These are phyloP conservation scores for Excoecaria agallocha DNA, from an alignment of 345 rosid species.

Conservation along the genomic window DNA sequence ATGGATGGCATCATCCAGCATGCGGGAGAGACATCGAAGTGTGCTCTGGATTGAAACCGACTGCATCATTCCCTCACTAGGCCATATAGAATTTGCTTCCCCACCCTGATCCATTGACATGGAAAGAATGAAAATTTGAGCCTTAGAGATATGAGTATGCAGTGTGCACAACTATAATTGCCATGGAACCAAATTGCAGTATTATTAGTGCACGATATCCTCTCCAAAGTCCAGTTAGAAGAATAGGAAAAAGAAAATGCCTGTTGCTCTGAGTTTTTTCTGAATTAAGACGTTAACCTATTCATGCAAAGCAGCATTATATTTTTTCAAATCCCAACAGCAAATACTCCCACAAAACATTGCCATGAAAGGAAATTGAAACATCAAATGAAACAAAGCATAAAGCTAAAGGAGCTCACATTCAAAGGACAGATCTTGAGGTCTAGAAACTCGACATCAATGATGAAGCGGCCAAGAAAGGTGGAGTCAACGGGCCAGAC, in stretches of 20 bases:
- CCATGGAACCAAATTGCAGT: background rate
- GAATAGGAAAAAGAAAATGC: too few relatives aligned
- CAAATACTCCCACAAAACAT: too few relatives aligned
- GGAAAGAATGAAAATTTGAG: background rate
- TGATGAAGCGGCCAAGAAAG: constrained; percentile 64
- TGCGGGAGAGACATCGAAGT: constrained; percentile 72
- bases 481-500: constrained; percentile 72
- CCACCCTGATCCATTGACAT: constrained; percentile 51
- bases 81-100: constrained; percentile 69
- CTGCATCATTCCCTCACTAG: constrained; percentile 60
- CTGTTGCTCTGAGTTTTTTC: background rate
- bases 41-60: constrained; percentile 55
- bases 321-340: background rate
- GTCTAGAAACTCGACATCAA: constrained; percentile 95
- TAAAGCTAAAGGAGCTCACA: constrained; percentile 45
- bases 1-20: constrained; percentile 77
- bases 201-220: background rate
- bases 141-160: background rate
- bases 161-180: background rate
- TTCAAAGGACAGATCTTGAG: constrained; percentile 61
- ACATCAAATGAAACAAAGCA: background rate
- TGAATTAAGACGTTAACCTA: background rate
- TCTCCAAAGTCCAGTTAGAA: too few relatives aligned
- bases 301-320: background rate
- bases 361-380: too few relatives aligned